Conservation (phyloP, 2,329 filamentous ascomycete genomes). For the Colletotrichum somersetense region DNA sequence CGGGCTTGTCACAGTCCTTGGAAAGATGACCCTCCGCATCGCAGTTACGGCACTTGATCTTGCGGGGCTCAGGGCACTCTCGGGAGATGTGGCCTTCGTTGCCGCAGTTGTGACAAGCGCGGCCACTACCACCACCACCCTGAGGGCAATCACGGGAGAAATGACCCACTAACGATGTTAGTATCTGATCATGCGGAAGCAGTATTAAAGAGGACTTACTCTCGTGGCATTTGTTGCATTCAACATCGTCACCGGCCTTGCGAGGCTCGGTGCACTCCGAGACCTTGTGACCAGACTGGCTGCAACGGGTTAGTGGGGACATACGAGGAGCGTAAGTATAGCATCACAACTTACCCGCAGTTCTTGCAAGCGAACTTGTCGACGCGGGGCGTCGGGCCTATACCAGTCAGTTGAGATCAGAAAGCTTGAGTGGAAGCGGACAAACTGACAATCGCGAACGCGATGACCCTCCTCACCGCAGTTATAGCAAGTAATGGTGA, state of each 20-base stretch:
- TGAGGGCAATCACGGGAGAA: conserved; percentile 76
- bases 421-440: not conserved
- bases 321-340: not conserved
- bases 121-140: conserved; percentile 66
- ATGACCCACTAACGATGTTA: conserved; percentile 64
- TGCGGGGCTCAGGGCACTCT: conserved; percentile 62
- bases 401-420: conserved; percentile 9
- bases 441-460: conserved; percentile 74
- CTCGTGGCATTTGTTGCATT: conserved; percentile 75
- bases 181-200: not conserved
- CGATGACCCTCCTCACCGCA: conserved; percentile 75
- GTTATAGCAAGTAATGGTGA: conserved; percentile 72
- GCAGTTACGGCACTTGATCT: conserved; percentile 72
- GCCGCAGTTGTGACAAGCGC: conserved; percentile 73
- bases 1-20: conserved; percentile 72
- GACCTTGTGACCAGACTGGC: conserved; percentile 64
- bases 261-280: conserved; percentile 70
- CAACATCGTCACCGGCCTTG: conserved; percentile 68
- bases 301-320: conserved; percentile 43
- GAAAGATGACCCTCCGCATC: conserved; percentile 71
- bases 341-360: conserved; percentile 63
- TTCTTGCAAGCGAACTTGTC: conserved; percentile 78
- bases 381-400: conserved; percentile 70
- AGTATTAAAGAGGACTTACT: conserved; percentile 57
- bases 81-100: conserved; percentile 69